Conservation (phyloP, 768 basidiomycete species). For the Amanita pseudoporphyria region DNA sequence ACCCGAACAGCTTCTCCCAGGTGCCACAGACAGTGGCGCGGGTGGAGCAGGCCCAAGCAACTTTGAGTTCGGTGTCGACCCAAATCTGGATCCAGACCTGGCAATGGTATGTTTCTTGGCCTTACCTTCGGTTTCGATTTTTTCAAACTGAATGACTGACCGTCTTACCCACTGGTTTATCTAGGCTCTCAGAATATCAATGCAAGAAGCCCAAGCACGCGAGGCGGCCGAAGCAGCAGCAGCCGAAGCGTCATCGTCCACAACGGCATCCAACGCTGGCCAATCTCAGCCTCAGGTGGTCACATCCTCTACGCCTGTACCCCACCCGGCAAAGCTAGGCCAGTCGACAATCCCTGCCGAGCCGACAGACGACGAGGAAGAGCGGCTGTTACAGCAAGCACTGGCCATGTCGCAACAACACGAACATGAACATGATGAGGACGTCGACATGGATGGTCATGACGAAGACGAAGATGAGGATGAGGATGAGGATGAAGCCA, state of each 20-base stretch:
- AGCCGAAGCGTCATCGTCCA: slow-evolving; percentile 21
- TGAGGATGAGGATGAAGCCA: slow-evolving; percentile 51
- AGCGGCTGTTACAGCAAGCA: slow-evolving; percentile 66
- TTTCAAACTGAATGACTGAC: not conserved
- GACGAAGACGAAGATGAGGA: slow-evolving; percentile 42
- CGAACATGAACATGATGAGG: slow-evolving; percentile 25
- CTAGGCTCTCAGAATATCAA: slow-evolving; percentile 97
- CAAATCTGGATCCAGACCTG: slow-evolving; percentile 57
- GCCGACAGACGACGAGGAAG: slow-evolving; percentile 64
- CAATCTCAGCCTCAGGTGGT: not conserved
- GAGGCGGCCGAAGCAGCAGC: slow-evolving; percentile 43
- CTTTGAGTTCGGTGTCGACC: slow-evolving; percentile 91
- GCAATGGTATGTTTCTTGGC: slow-evolving; percentile 66
- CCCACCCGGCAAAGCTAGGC: too few relatives aligned
- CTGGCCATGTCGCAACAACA: slow-evolving; percentile 64
- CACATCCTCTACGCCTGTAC: slow-evolving; percentile 8
- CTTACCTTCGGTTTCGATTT: not conserved
- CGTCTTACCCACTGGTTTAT: too few relatives aligned
- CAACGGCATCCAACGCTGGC: slow-evolving; percentile 26
- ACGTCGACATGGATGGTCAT: slow-evolving; percentile 39
- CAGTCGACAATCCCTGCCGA: slow-evolving; percentile 27
- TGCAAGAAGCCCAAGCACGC: slow-evolving; percentile 89
- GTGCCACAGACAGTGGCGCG: slow-evolving; percentile 31
- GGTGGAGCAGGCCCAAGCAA: slow-evolving; percentile 34
- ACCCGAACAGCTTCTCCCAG: slow-evolving; percentile 47